Base-by-base conservation (phyloP, 106 monocot genomes). In the Apostasia ramifera region DNA sequence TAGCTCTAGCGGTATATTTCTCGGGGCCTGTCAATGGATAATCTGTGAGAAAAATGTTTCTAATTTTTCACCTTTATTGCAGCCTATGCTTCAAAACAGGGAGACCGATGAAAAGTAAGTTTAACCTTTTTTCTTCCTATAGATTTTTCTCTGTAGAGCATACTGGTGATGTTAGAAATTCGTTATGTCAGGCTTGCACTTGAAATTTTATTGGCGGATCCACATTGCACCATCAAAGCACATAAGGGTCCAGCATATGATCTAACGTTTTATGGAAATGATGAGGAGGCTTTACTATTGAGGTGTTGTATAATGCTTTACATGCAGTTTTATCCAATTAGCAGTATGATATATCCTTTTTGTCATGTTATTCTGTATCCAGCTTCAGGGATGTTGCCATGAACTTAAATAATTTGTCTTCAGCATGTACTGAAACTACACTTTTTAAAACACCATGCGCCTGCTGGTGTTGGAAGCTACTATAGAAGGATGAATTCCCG, bases 211-310 rank as follows among this genome's bases (percentile, higher is more conserved):
- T 46, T 62, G 40, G 79, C 53, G 61, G 78, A 87, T 57, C 85
- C 89, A 49, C 58, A 81, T 55, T 74, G 70, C 71, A 67, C 79
- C 47, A 72, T 92, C 60, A 80, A 87, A 77, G 92, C 66, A 53
- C 97, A 97, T 61, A 82, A 70, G 59, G 92, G 97, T 14, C 89
- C 97, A 57, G 75, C 82, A 60, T 93, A 98, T 73, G 98, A 98
- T 76, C 75, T 98, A 52, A 87, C 81, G 73, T 98, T 98, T 63
- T 93, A 81, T 74, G 85, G 79, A 15, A 81, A 85, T 50, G 83
- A 79, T 40, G 81, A 82, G 40, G 85, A 92, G n/a, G 52, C 86
- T 73, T 77, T 98, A 64, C 66, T 97, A 5, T 80, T 97, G 67
- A 97, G 97, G 97, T 97, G 26, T 72, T 66, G 71, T 81, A 65